Evolutionary conservation across 805 yeast genomes (phyloP), one percentile per base, ranked within the genome.

Genomic region (Kockiozyma suomiensis): DNA sequence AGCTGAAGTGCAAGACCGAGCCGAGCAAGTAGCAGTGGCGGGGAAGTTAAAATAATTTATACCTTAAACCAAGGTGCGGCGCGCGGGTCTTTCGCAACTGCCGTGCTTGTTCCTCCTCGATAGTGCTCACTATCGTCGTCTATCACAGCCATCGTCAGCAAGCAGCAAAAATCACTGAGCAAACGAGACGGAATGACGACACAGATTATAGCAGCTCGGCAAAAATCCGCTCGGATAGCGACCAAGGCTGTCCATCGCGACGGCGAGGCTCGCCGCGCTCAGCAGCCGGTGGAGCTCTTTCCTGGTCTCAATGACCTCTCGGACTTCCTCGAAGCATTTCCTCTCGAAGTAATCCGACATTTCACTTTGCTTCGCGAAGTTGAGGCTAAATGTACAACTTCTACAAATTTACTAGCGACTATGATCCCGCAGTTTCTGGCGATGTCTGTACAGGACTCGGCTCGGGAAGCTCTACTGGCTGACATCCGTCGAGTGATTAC

Each of bases 261-360:
- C 21, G 47, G 46, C 17, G 41, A 42, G 15, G 15, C 35, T 7
- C 38, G 45, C 37, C 23, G 28, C 28, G 32, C 28, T 3, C 46
- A 25, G 47, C 47, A 25, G 54, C 54, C 66, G 8, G 30, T 55
- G 28, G 84, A 83, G 68, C 70, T 82, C 53, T 85, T 81, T 66
- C 96, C 97, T 0, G 98, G 97, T 0, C 78, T 94, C 55, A 93
- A 92, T 75, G 99, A 94, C 72, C 82, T 94, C 56, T 80, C 89
- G 47, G 99, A 94, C 75, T 92, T 91, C 0, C 82, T 93, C 52
- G 96, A 91, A 70, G 97, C 97, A 25, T 79, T 91, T 64, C 99
- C 99, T 0, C 70, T 80, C 57, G 97, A 90, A 66, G 79, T 90
- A 42, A 83, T 91, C 51, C 83, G 92, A 54, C 93, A 92, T 70